These are phyloP conservation scores for Candida tallmaniae DNA, from an alignment of 805 yeast genomes.

Conservation along the genomic window DNA sequence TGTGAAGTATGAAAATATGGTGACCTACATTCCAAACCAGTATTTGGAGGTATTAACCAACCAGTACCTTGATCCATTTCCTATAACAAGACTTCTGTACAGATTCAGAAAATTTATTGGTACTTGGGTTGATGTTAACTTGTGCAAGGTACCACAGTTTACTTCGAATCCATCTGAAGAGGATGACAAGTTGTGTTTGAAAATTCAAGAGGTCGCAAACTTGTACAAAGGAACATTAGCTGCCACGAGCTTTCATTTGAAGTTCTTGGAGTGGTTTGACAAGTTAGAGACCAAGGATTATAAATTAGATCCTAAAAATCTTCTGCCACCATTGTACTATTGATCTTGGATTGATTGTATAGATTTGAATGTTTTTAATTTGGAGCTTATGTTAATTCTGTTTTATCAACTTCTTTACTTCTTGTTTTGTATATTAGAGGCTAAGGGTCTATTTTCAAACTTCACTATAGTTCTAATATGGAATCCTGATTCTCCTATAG, in stretches of 20 bases:
- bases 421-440: no score
- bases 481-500: no score
- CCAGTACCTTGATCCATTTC: slow-evolving; percentile 22
- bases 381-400: background rate
- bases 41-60: slow-evolving; percentile 22
- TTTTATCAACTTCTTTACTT: no score
- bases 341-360: background rate
- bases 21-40: slow-evolving; percentile 28
- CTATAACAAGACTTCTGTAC: slow-evolving; percentile 1
- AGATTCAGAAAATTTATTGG: slow-evolving; percentile 9
- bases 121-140: slow-evolving; percentile 10
- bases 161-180: slow-evolving; percentile 4
- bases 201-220: slow-evolving; percentile 1
- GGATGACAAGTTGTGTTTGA: slow-evolving; percentile 12
- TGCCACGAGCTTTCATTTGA: slow-evolving; percentile 4
- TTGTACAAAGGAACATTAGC: slow-evolving; percentile 4
- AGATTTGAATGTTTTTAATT: no score
- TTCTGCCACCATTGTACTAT: slow-evolving; percentile 1
- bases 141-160: slow-evolving; percentile 8
- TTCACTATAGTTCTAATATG: no score
- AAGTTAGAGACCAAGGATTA: slow-evolving; percentile 4
- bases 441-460: no score
- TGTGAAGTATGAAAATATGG: slow-evolving; percentile 31
- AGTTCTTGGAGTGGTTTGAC: slow-evolving; percentile 9
- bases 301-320: slow-evolving; percentile 2